phyloP scores from a whole-genome alignment of 257 asterid genomes.

The Solanum corneliomulleri region DNA sequence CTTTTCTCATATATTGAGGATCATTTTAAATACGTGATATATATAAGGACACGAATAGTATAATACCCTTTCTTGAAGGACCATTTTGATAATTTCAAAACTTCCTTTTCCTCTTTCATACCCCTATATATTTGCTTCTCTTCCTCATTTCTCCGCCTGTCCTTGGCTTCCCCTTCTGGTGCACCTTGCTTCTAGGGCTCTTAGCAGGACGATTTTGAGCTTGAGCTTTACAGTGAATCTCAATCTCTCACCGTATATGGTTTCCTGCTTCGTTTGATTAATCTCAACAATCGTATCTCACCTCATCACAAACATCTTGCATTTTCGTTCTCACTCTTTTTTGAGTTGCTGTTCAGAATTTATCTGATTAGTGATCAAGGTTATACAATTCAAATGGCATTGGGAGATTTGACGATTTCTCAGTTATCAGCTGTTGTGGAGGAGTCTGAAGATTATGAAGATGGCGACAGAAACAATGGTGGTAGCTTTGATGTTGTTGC shows the following conservation, averaged over 20 bases:
- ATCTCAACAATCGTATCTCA: not conserved
- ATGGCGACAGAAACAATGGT: conserved; percentile 2
- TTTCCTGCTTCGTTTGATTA: not conserved
- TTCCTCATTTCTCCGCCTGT: not conserved
- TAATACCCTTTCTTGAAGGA: not conserved
- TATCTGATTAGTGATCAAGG: conserved; percentile 68
- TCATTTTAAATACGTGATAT: not conserved
- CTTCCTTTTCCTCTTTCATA: not conserved
- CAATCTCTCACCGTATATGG: not conserved
- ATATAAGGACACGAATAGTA: not conserved
- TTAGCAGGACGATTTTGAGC: not conserved
- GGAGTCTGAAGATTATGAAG: conserved; percentile 44
- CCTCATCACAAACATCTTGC: not conserved
- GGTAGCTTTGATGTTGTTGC: conserved; percentile 30
- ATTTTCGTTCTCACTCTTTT: not conserved
- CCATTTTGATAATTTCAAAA: not conserved
- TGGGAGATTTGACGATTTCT: conserved; percentile 92
- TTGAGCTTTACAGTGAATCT: not conserved
- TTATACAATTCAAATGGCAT: conserved; percentile 57
- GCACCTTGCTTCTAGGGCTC: not conserved
- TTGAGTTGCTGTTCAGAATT: conserved; percentile 22
- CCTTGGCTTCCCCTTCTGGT: not conserved
- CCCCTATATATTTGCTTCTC: not conserved
- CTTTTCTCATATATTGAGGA: not conserved
- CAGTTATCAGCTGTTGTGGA: conserved; percentile 49